Evolutionary conservation across 1,284 basidiomycete genomes (phyloP), one percentile per base, ranked within the genome.

Genomic region (Apiotrichum porosum): DNA sequence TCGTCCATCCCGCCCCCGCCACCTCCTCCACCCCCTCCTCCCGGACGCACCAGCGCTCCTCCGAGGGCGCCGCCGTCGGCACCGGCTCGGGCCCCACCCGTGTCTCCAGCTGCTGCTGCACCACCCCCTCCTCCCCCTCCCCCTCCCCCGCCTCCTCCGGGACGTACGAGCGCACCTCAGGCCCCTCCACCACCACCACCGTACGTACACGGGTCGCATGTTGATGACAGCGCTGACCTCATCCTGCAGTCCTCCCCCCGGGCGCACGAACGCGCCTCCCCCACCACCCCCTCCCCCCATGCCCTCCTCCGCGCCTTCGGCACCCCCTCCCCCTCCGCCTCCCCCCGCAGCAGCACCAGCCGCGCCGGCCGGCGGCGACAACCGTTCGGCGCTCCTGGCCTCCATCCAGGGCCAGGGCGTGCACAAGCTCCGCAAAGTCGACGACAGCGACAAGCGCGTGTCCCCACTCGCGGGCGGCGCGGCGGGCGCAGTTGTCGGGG

Each of bases 391-490:
- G 21, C 73, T 86, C 4, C 70, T 85, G 34, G 81, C 81, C 0
- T 81, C 79, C 17, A 85, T 86, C 56, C 83, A 84, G 63, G 83
- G 83, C 37, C 80, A 79, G 44, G 79, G 83, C 14, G 67, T 95
- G 0, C 81, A 85, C 63, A 78, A 82, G 6, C 78, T 97, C 43
- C 81, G 81, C 58, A 91, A 89, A 74, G 81, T 72, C 30, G 64
- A 69, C 53, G 42, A 62, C 15, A 44, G 17, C 24, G 63, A 68
- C 41, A 59, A 68, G 52, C 56, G 41, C 15, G 58, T 69, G 15
- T 71, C 77, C 26, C 75, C 75, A 1, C 62, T 69, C 9, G 77
- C 74, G 2, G 79, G 76, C 28, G 79, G 75, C 18, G 76, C 72
- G 6, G 76, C 63, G 3, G 77, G 64, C 15, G 72, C 62, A 17